Percentiles rank a stretch among this genome's conserved stretches.
Conservation (phyloP, 768 basidiomycete genomes). For the Mycena latifolia region DNA sequence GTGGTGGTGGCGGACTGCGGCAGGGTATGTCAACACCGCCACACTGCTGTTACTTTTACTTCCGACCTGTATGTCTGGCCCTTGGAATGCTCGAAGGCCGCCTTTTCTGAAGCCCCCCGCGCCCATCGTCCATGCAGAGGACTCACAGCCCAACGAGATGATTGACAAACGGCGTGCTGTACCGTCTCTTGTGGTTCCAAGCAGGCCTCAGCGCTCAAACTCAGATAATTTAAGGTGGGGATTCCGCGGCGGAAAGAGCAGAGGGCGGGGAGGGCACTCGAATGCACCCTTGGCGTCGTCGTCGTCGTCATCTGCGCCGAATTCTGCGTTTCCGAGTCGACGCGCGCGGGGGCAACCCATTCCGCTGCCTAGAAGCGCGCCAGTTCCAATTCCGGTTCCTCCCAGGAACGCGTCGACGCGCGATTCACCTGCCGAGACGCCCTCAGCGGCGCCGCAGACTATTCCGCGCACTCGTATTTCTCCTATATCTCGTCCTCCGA, state of each 20-base stretch:
- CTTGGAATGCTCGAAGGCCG: not conserved
- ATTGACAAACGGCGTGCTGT: conserved; percentile 27
- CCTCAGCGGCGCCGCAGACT: too few relatives aligned
- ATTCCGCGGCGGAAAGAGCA: conserved; percentile 2
- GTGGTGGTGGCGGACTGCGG: conserved; percentile 5
- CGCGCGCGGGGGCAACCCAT: not conserved
- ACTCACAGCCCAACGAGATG: conserved; percentile 37
- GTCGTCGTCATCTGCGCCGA: not conserved
- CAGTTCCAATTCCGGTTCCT: not conserved
- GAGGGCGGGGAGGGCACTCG: conserved; percentile 1
- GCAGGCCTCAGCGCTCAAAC: not conserved
- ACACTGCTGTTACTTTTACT: too few relatives aligned
- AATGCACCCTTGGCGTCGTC: not conserved
- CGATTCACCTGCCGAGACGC: not conserved
- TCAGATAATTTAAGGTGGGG: not conserved
- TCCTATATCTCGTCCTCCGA: not conserved
- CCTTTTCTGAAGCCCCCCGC: not conserved
- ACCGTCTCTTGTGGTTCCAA: conserved; percentile 20
- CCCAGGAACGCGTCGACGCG: not conserved
- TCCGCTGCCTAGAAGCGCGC: not conserved
- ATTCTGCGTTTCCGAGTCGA: not conserved
- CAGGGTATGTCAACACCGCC: not conserved
- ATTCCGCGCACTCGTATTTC: not conserved
- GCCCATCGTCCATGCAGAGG: conserved; percentile 29
- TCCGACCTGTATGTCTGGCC: not conserved